These are phyloP conservation scores for Pythium sp. DNA, from an alignment of 352 stramenopile species.

Conservation along the genomic window DNA sequence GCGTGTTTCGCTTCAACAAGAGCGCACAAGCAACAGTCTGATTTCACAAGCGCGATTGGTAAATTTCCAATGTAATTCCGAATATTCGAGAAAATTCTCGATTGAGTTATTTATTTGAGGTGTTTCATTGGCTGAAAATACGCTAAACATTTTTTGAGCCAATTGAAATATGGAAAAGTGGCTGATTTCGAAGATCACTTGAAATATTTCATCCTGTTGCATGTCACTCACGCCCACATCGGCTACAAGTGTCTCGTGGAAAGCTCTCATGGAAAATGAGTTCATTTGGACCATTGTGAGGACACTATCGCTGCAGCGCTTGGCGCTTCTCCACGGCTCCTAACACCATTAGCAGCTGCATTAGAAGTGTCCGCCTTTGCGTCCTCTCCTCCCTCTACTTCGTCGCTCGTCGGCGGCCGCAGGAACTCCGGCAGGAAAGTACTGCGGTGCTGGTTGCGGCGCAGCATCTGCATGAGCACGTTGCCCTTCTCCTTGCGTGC, in stretches of 20 bases:
- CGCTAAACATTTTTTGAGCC: background rate
- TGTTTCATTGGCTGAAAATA: background rate
- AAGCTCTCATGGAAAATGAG: background rate
- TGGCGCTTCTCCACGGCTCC: background rate
- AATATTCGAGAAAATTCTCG: conserved; percentile 32
- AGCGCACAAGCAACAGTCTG: background rate
- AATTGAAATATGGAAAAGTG: background rate
- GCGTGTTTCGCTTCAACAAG: conserved; percentile 1
- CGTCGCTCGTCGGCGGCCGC: background rate
- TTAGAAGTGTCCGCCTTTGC: background rate
- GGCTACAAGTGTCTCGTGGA: background rate
- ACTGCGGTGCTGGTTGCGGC: conserved; percentile 22
- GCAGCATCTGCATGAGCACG: conserved; percentile 57
- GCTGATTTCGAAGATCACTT: background rate
- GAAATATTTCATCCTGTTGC: background rate
- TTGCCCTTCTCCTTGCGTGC: conserved; percentile 40
- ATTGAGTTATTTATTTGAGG: background rate
- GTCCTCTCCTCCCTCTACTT: background rate
- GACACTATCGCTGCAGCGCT: background rate
- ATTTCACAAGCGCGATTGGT: background rate
- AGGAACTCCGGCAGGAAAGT: conserved; percentile 16
- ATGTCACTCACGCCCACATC: conserved; percentile 1
- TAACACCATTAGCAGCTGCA: background rate
- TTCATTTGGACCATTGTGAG: background rate
- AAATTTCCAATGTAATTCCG: background rate